A percentile compares a stretch with the other conserved stretches of the same genome.
phyloP scores from a whole-genome alignment of 495 filamentous ascomycete genomes.

The Niebla homalea region DNA sequence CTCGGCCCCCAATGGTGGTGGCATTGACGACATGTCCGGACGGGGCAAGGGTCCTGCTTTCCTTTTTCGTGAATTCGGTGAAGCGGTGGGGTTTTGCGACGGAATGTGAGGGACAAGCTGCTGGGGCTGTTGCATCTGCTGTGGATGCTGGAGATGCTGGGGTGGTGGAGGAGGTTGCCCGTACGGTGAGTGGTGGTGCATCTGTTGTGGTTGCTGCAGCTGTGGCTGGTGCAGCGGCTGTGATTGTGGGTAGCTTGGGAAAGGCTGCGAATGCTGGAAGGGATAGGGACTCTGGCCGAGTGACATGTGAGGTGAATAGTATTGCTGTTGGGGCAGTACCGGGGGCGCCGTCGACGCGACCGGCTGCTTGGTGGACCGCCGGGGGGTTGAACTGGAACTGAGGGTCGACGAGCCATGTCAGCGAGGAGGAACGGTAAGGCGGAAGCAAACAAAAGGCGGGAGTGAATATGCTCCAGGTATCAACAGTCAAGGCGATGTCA shows the following conservation, averaged over 20 bases:
- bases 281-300: neutral
- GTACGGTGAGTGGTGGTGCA: constrained; percentile 22
- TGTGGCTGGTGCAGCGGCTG: constrained; percentile 33
- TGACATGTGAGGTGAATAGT: neutral
- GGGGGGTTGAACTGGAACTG: constrained; percentile 9
- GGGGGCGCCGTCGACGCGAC: constrained; percentile 4
- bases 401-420: neutral
- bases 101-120: constrained; percentile 24
- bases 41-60: constrained; percentile 23
- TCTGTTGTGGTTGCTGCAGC: constrained; percentile 30
- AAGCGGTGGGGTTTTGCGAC: constrained; percentile 23
- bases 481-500: neutral
- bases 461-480: neutral
- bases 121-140: constrained; percentile 27
- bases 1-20: constrained; percentile 23
- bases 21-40: constrained; percentile 17
- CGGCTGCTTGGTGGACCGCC: constrained; percentile 10
- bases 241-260: constrained; percentile 7
- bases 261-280: neutral
- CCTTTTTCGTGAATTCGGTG: constrained; percentile 33
- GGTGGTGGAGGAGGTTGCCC: constrained; percentile 7
- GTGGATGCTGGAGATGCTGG: constrained; percentile 27
- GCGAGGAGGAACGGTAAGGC: neutral
- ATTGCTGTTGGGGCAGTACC: constrained; percentile 4
- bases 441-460: neutral